Percentiles rank a stretch among this genome's conserved stretches.
These are phyloP conservation scores for Pyracantha coccinea DNA, from an alignment of 331 rosid species.

Conservation along the genomic window DNA sequence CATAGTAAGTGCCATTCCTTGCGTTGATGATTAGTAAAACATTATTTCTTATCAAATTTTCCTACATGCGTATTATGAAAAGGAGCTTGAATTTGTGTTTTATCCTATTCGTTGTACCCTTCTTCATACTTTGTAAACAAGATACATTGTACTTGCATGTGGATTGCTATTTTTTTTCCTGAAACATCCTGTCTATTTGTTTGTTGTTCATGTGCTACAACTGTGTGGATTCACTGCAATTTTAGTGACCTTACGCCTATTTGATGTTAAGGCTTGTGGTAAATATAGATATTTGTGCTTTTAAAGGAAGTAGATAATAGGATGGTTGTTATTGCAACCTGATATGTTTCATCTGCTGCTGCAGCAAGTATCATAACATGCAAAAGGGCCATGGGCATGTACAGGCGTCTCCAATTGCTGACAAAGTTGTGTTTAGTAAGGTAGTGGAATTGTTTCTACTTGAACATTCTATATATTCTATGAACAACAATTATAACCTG, in stretches of 20 bases:
- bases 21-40: not conserved
- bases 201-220: not conserved
- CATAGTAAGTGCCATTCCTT: constrained; percentile 46
- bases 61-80: not conserved
- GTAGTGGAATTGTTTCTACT: constrained; percentile 29
- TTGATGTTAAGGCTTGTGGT: not conserved
- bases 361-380: constrained; percentile 74
- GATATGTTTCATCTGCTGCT: constrained; percentile 11
- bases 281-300: not conserved
- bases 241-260: not conserved
- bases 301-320: not conserved
- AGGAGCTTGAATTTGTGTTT: not conserved
- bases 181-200: not conserved
- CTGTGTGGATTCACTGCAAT: not conserved
- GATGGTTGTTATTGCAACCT: not conserved
- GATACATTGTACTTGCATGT: not conserved
- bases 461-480: not conserved
- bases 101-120: not conserved
- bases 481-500: constrained; percentile 5
- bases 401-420: constrained; percentile 67
- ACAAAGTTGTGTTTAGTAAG: constrained; percentile 80
- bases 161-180: not conserved
- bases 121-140: not conserved
- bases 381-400: constrained; percentile 49
- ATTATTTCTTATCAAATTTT: not conserved